phyloP scores from a whole-genome alignment of 2,329 filamentous ascomycete genomes.

The Colletotrichum graminicola region DNA sequence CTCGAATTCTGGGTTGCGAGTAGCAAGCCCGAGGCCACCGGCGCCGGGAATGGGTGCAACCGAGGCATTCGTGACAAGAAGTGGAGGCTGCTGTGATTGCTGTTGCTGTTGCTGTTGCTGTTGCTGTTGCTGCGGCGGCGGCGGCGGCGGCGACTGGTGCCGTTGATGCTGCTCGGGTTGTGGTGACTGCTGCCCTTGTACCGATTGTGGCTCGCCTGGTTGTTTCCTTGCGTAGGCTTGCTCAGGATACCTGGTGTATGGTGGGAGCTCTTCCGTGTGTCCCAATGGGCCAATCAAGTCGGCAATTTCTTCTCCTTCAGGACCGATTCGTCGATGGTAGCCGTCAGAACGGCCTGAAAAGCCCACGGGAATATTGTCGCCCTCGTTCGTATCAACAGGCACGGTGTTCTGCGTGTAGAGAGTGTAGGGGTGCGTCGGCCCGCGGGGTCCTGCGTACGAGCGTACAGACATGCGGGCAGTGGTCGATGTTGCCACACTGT shows the following conservation, averaged over 20 bases:
- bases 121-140: conserved; percentile 30
- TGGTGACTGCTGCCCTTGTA: conserved; percentile 9
- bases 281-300: conserved; percentile 90
- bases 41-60: conserved; percentile 63
- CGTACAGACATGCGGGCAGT: conserved; percentile 71
- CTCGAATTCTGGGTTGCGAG: conserved; percentile 72
- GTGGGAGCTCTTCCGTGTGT: conserved; percentile 90
- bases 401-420: conserved; percentile 87
- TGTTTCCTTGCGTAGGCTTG: conserved; percentile 71
- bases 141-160: conserved; percentile 17
- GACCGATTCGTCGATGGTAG: conserved; percentile 80
- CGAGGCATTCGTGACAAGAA: conserved; percentile 34
- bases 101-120: conserved; percentile 17
- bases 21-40: conserved; percentile 71
- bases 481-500: conserved; percentile 79
- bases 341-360: conserved; percentile 76
- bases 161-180: conserved; percentile 36
- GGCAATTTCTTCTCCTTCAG: conserved; percentile 87
- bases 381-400: conserved; percentile 61
- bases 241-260: conserved; percentile 91
- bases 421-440: conserved; percentile 86
- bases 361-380: conserved; percentile 72
- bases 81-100: conserved; percentile 22
- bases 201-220: conserved; percentile 23
- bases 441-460: conserved; percentile 70